A percentile compares a stretch with the other conserved stretches of the same genome.
Evolutionary conservation across 768 basidiomycete species (phyloP).

Genomic region (Steccherinum ochraceum): DNA sequence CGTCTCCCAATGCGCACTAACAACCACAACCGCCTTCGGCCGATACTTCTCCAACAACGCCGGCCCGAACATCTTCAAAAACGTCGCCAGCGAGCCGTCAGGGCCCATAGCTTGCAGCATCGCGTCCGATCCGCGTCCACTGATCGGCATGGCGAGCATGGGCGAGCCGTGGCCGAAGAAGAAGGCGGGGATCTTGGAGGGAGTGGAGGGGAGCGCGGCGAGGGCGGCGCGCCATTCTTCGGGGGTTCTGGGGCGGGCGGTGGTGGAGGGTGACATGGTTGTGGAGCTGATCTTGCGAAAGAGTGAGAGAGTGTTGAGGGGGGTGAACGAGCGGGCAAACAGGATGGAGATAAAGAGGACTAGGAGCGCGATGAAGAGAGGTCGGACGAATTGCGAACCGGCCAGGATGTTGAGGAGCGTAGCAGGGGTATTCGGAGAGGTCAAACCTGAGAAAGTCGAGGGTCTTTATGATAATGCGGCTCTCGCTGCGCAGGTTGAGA

Average conservation of each 20-base stretch:
- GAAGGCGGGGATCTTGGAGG: conserved; percentile 63
- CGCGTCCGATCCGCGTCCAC: conserved; percentile 1
- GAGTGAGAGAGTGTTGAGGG: too few species aligned
- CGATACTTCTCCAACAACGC: conserved; percentile 61
- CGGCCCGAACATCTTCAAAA: conserved; percentile 63
- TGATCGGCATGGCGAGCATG: conserved; percentile 37
- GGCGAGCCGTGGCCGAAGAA: conserved; percentile 74
- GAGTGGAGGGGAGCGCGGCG: conserved; percentile 46
- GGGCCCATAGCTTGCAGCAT: conserved; percentile 42
- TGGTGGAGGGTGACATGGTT: too few species aligned
- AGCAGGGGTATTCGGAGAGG: too few species aligned
- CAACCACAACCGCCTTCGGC: conserved; percentile 74
- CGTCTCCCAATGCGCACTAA: conserved; percentile 83
- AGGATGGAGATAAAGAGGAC: too few species aligned
- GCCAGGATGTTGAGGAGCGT: too few species aligned
- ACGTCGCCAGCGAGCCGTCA: conserved; percentile 47
- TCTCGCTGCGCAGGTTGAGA: too few species aligned
- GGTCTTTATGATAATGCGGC: too few species aligned
- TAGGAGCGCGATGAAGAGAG: too few species aligned
- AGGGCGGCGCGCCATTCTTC: conserved; percentile 47
- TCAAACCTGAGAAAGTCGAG: too few species aligned
- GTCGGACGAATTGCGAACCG: too few species aligned
- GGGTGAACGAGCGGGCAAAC: too few species aligned
- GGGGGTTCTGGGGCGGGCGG: conserved; percentile 29
- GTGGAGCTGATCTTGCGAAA: too few species aligned